A percentile compares a stretch with the other conserved stretches of the same genome.
Evolutionary conservation across 495 filamentous ascomycete species (phyloP).

Genomic region (Penicillium maclennaniae): DNA sequence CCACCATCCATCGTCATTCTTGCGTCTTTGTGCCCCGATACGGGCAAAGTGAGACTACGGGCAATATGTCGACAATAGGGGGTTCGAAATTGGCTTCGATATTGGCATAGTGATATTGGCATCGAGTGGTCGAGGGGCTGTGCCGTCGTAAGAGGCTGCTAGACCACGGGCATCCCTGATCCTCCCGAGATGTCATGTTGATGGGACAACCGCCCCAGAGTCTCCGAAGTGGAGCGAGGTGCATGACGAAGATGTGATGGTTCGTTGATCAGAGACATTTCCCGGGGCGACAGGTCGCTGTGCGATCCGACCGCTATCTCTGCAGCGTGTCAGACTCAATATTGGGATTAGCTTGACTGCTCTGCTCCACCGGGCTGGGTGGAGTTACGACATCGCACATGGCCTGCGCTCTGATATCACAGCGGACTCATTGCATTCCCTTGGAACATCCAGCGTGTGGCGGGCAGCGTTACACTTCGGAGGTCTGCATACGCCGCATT

Average conservation of each 20-base stretch:
- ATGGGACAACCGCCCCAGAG: background rate
- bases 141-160: background rate
- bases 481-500: background rate
- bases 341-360: background rate
- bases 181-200: background rate
- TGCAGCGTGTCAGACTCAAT: background rate
- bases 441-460: background rate
- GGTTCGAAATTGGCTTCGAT: background rate
- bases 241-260: background rate
- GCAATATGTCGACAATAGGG: background rate
- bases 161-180: background rate
- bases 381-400: slow-evolving; percentile 5
- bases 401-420: slow-evolving; percentile 10
- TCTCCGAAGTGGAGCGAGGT: background rate
- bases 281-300: background rate
- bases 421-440: background rate
- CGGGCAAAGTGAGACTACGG: background rate
- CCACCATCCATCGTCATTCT: background rate
- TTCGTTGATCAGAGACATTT: background rate
- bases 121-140: background rate
- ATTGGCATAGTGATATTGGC: background rate
- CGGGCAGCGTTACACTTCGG: background rate
- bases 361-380: slow-evolving; percentile 4
- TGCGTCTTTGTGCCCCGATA: background rate
- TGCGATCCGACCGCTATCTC: slow-evolving; percentile 4